Percentiles rank a stretch among this genome's conserved stretches.
Evolutionary conservation across 2,329 filamentous ascomycete species (phyloP).

Genomic region (Penicillium sp.): DNA sequence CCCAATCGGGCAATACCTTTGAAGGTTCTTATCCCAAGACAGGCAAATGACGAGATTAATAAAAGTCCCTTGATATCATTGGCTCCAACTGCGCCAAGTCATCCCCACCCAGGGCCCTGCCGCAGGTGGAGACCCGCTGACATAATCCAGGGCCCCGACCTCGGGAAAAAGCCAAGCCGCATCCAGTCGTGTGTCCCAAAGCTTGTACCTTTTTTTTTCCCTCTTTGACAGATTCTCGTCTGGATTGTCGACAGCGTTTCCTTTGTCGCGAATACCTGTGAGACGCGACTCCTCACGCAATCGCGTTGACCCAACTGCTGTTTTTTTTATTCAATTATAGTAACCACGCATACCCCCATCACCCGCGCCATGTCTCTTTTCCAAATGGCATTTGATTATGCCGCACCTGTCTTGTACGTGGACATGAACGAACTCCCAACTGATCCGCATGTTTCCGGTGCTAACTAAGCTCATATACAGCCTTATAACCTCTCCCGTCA

Average conservation of each 20-base stretch:
- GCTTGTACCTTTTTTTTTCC: neutral
- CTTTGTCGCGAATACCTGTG: neutral
- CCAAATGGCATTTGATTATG: constrained; percentile 44
- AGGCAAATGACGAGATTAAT: neutral
- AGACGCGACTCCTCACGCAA: neutral
- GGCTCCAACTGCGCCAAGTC: neutral
- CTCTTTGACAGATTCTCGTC: neutral
- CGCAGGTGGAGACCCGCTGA: constrained; percentile 3
- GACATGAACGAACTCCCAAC: neutral
- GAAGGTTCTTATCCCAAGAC: neutral
- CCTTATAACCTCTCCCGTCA: constrained; percentile 61
- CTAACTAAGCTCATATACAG: constrained; percentile 32
- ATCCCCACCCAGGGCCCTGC: neutral
- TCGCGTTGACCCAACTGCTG: neutral
- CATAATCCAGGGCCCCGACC: constrained; percentile 2
- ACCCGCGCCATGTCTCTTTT: constrained; percentile 37
- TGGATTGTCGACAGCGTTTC: neutral
- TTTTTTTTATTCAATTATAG: neutral
- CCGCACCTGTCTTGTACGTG: constrained; percentile 49
- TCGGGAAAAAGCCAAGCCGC: constrained; percentile 7
- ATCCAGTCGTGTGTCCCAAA: neutral
- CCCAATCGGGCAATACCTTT: neutral
- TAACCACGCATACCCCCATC: constrained; percentile 5
- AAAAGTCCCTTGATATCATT: neutral
- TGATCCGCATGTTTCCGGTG: neutral